Evolutionary conservation across 441 rosid species (phyloP).

Genomic region (Erodium chrysanthum): DNA sequence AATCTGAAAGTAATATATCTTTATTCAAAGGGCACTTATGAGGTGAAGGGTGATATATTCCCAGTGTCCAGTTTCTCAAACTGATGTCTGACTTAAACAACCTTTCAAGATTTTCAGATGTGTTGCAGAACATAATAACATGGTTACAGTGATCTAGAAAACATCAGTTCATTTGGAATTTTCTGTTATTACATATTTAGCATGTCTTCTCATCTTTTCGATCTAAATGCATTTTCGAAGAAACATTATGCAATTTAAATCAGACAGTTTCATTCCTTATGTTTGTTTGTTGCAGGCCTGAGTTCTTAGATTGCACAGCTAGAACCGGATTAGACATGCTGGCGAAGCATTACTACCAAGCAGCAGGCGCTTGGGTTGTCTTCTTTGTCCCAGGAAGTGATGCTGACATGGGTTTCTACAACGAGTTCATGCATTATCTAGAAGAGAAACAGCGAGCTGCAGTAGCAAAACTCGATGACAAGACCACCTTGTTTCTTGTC

Average conservation of each 20-base stretch:
- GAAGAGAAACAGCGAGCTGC: slow-evolving; percentile 98
- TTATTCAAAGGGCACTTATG: too few relatives aligned
- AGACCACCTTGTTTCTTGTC: slow-evolving; percentile 83
- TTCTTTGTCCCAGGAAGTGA: slow-evolving; percentile 91
- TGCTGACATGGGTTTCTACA: slow-evolving; percentile 70
- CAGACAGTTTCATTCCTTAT: slow-evolving; percentile 1
- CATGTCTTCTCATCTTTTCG: too few relatives aligned
- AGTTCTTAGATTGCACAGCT: slow-evolving; percentile 87
- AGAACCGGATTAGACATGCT: slow-evolving; percentile 94
- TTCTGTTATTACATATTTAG: neutral
- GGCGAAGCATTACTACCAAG: slow-evolving; percentile 89
- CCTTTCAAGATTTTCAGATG: neutral
- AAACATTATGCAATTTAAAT: neutral
- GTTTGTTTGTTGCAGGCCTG: slow-evolving; percentile 50
- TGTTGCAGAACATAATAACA: neutral
- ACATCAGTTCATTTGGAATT: neutral
- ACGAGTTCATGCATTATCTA: slow-evolving; percentile 86
- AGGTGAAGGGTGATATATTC: too few relatives aligned
- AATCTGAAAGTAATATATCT: too few relatives aligned
- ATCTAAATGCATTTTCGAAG: too few relatives aligned
- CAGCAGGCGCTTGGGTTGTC: slow-evolving; percentile 80
- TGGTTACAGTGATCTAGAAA: neutral
- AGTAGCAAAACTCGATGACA: slow-evolving; percentile 82
- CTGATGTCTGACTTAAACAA: neutral
- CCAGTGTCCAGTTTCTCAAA: too few relatives aligned